Evolutionary conservation across 495 filamentous ascomycete genomes (phyloP).

Genomic region (Staphylotrichum tortipilum): DNA sequence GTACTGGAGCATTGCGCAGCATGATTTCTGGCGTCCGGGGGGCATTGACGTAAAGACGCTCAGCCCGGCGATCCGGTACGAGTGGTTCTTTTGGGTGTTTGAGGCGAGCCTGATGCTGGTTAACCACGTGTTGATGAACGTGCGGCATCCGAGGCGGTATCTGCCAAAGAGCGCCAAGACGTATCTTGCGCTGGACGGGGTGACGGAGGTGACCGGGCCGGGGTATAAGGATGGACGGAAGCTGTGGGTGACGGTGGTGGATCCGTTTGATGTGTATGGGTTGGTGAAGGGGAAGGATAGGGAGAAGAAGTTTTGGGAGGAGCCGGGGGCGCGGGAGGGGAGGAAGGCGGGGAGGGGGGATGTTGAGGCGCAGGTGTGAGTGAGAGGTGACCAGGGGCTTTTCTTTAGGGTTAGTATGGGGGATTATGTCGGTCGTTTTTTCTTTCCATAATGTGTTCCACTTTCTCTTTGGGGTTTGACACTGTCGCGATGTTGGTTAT

Average conservation of each 20-base stretch:
- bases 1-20: constrained; percentile 41
- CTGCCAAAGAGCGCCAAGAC: constrained; percentile 55
- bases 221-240: constrained; percentile 51
- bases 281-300: constrained; percentile 44
- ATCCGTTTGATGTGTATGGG: constrained; percentile 61
- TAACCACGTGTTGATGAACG: constrained; percentile 54
- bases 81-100: constrained; percentile 69
- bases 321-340: constrained; percentile 6
- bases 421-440: too few relatives aligned
- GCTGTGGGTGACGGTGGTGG: constrained; percentile 49
- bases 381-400: background rate
- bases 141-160: constrained; percentile 52
- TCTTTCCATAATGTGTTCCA: background rate
- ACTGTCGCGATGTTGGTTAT: too few relatives aligned
- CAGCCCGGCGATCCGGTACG: constrained; percentile 52
- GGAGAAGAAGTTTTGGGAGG: constrained; percentile 49
- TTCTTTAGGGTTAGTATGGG: too few relatives aligned
- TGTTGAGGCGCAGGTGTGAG: constrained; percentile 5
- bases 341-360: background rate
- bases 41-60: constrained; percentile 24
- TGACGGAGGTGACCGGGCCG: constrained; percentile 54
- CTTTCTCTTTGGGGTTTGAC: background rate
- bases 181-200: constrained; percentile 53
- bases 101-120: constrained; percentile 55
- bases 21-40: constrained; percentile 15